Base-by-base conservation (phyloP, 2,329 filamentous ascomycete species). In the Penicillium paneum region DNA sequence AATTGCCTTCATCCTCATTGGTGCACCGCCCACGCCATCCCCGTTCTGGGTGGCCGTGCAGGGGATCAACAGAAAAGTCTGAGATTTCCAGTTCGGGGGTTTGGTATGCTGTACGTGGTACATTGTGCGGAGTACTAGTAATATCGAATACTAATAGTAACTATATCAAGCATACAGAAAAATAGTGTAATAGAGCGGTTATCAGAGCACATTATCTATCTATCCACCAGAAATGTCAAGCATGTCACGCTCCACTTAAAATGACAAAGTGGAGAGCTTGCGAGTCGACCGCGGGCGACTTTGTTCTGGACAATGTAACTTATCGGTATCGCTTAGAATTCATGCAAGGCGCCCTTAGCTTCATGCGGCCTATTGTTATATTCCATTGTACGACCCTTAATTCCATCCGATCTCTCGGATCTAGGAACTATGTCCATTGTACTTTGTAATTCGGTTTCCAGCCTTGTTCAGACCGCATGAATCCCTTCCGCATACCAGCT, bases 31-130 rank as follows among this genome's bases (percentile, higher is more conserved):
- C 19, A 54, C 58, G 53, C 63, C 58, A 58, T 65, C 36, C 61
- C 58, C 54, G 32, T 58, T 64, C 36, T 47, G 51, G 61, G 58
- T 49, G 54, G 51, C 35, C 54, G 60, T 64, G 63, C 63, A 65
- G 55, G 56, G 44, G 44, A 34, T 32, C 49, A 39, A 29, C 35
- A 38, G 40, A 42, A 48, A 49, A 54, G 47, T 55, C 47, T 56
- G 32, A 48, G 29, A 40, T 41, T 52, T 47, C 32, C n/a, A 28
- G n/a, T 31, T 31, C 35, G 26, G 17, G 26, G 17, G n/a, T 29
- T 48, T 40, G 19, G 19, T 31, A 21, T 32, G 28, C 40, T 13
- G 40, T 42, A 28, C 3, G 19, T 3, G 6, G 21, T 17, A 26
- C 38, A 8, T 3, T 26, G 15, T 26, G 11, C 26, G 5, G n/a